Conservation (phyloP, 805 yeast genomes). For the Candida rishiriensis region DNA sequence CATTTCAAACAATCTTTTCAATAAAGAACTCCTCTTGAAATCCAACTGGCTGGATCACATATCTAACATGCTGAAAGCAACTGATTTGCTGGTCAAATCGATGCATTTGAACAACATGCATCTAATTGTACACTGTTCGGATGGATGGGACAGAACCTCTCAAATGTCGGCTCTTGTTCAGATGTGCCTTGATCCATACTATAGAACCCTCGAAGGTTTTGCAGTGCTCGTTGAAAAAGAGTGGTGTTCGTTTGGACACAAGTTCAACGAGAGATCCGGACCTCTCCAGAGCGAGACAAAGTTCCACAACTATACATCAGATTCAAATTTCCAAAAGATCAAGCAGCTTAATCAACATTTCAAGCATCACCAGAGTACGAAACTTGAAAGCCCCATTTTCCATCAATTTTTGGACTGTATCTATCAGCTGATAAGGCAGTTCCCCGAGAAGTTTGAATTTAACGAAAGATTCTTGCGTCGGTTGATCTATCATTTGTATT, state of each 20-base stretch:
- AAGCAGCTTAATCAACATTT: slow-evolving; percentile 48
- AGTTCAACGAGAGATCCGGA: slow-evolving; percentile 79
- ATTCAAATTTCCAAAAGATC: slow-evolving; percentile 33
- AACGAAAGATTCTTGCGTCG: slow-evolving; percentile 85
- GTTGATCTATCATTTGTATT: slow-evolving; percentile 79
- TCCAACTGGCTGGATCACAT: slow-evolving; percentile 80
- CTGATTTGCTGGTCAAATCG: slow-evolving; percentile 76
- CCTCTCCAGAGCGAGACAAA: slow-evolving; percentile 56
- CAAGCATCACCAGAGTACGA: slow-evolving; percentile 44
- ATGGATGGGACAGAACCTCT: slow-evolving; percentile 98
- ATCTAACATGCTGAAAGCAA: slow-evolving; percentile 63
- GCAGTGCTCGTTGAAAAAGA: slow-evolving; percentile 85
- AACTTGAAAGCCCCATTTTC: slow-evolving; percentile 82
- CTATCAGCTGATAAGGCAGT: slow-evolving; percentile 69
- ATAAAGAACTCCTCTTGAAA: slow-evolving; percentile 52
- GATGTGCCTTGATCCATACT: slow-evolving; percentile 85
- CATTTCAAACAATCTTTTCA: slow-evolving; percentile 40
- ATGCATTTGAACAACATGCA: slow-evolving; percentile 79
- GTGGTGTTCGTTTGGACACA: slow-evolving; percentile 93
- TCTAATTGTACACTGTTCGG: slow-evolving; percentile 88
- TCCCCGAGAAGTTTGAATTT: slow-evolving; percentile 74
- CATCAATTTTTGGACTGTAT: slow-evolving; percentile 92
- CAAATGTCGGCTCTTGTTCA: slow-evolving; percentile 83
- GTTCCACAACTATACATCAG: slow-evolving; percentile 39
- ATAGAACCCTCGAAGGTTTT: slow-evolving; percentile 83